These are phyloP conservation scores for Colletotrichum gloeosporioides DNA, from an alignment of 2,329 filamentous ascomycete species.

Conservation along the genomic window DNA sequence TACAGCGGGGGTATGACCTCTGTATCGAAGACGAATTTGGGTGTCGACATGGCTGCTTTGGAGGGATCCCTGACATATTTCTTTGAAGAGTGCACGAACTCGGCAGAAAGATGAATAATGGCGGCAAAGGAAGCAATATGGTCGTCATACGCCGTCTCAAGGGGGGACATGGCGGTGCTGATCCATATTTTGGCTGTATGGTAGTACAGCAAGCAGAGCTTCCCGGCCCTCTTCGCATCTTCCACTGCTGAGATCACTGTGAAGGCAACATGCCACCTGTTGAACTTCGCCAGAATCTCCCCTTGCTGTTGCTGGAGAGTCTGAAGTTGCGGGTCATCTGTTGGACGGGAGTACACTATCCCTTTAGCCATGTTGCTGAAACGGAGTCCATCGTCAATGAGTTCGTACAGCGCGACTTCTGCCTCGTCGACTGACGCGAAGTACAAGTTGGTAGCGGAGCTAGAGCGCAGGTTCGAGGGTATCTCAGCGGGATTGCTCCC, in stretches of 20 bases:
- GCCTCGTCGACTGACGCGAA: conserved; percentile 40
- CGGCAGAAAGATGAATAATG: conserved; percentile 37
- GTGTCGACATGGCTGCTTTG: conserved; percentile 5
- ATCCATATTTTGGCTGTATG: conserved; percentile 38
- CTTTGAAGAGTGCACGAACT: conserved; percentile 5
- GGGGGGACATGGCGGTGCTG: conserved; percentile 30
- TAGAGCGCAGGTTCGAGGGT: conserved; percentile 37
- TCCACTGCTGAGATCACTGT: conserved; percentile 30
- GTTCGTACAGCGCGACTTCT: conserved; percentile 36
- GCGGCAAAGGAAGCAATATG: conserved; percentile 39
- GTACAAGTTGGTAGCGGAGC: conserved; percentile 28
- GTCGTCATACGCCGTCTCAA: conserved; percentile 39
- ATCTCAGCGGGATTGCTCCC: conserved; percentile 41
- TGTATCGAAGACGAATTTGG: conserved; percentile 46
- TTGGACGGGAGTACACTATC: conserved; percentile 30
- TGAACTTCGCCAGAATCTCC: conserved; percentile 31
- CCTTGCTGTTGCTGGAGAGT: conserved; percentile 36
- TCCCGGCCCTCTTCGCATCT: conserved; percentile 10
- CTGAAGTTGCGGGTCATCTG: conserved; percentile 26
- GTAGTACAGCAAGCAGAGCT: conserved; percentile 42
- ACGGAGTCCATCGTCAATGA: conserved; percentile 44
- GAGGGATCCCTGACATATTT: conserved; percentile 11
- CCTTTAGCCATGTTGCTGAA: conserved; percentile 35
- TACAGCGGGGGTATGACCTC: conserved; percentile 47
- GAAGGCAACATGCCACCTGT: conserved; percentile 36